A percentile compares a stretch with the other conserved stretches of the same genome.
Evolutionary conservation across 176 grass and related monocot species (phyloP).

Genomic region (bread wheat (Triticum aestivum)): DNA sequence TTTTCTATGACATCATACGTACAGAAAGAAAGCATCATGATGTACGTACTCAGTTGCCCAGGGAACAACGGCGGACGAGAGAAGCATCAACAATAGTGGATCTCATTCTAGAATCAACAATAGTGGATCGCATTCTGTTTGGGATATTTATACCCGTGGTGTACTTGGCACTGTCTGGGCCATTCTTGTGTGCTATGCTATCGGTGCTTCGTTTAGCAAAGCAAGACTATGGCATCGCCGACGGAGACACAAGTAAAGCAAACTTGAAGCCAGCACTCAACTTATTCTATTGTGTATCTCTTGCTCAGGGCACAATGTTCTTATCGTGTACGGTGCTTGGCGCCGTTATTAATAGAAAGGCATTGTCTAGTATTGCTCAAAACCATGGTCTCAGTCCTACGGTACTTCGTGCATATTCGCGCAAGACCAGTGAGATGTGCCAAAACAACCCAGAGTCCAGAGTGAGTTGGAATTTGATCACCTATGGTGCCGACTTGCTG

Average conservation of each 20-base stretch:
- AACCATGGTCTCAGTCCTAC: background rate
- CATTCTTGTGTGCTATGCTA: background rate
- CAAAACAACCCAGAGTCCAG: background rate
- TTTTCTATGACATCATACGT: background rate
- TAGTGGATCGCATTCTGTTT: background rate
- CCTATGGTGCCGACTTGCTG: background rate
- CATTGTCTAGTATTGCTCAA: background rate
- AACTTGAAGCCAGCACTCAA: background rate
- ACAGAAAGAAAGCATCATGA: too few relatives aligned
- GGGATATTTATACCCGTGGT: background rate
- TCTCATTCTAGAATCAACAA: background rate
- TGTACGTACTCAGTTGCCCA: too few relatives aligned
- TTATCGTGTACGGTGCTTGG: background rate
- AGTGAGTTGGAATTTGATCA: background rate
- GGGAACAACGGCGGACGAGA: background rate
- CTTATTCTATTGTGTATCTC: background rate
- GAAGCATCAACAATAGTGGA: too few relatives aligned
- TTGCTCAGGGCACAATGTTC: background rate
- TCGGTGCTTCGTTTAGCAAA: background rate
- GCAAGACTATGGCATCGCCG: background rate
- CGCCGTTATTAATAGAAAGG: too few relatives aligned
- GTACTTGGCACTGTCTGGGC: background rate
- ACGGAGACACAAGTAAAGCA: background rate
- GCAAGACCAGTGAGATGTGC: background rate
- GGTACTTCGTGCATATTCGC: background rate